These are phyloP conservation scores for Epichloe festucae DNA, from an alignment of 2,329 filamentous ascomycete species.

Conservation along the genomic window DNA sequence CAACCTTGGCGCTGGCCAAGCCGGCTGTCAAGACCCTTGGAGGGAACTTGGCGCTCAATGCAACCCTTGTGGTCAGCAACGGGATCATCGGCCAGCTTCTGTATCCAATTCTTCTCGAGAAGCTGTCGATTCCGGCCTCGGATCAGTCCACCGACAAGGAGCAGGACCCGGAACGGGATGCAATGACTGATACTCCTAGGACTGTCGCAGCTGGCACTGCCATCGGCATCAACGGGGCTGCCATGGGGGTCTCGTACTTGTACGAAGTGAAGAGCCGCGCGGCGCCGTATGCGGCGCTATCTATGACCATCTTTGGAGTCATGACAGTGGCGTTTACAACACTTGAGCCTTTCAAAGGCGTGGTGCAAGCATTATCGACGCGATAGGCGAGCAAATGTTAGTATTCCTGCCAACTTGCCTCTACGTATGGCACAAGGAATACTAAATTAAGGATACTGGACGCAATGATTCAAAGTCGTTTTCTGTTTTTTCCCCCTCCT, in stretches of 20 bases:
- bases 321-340: slow-evolving; percentile 42
- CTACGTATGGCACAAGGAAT: background rate
- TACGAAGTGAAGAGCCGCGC: slow-evolving; percentile 40
- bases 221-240: slow-evolving; percentile 45
- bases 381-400: background rate
- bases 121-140: slow-evolving; percentile 12
- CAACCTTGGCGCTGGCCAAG: slow-evolving; percentile 35
- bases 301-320: slow-evolving; percentile 45
- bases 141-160: background rate
- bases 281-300: slow-evolving; percentile 41
- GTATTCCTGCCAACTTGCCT: background rate
- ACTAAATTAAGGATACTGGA: background rate
- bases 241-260: slow-evolving; percentile 45
- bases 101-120: slow-evolving; percentile 23
- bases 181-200: slow-evolving; percentile 15
- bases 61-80: slow-evolving; percentile 37
- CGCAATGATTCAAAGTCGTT: background rate
- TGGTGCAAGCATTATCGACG: slow-evolving; percentile 22
- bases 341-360: slow-evolving; percentile 29
- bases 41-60: slow-evolving; percentile 34
- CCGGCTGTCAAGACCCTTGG: slow-evolving; percentile 32
- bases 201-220: slow-evolving; percentile 38
- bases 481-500: background rate
- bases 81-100: slow-evolving; percentile 32
- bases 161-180: background rate